Percentiles rank a stretch among this genome's conserved stretches.
Conservation (phyloP, 306 rosid genomes). For the Vigna unguiculata region DNA sequence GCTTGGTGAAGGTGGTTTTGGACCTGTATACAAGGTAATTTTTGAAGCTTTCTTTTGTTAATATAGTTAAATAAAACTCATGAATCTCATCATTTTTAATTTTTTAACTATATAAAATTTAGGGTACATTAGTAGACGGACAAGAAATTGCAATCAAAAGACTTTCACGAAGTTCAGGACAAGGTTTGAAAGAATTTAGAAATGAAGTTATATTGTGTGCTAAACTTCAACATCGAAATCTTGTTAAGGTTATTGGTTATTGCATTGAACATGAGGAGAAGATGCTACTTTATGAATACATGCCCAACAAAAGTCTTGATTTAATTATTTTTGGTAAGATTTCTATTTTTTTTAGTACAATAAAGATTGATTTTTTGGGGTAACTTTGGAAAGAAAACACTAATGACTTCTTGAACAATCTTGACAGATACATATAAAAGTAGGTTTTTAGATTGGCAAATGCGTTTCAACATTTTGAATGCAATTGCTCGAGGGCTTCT, state of each 20-base stretch:
- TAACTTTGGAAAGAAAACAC: background rate
- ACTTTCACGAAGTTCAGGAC: background rate
- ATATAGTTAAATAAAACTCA: background rate
- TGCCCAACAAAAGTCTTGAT: conserved; percentile 15
- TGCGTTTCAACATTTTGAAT: background rate
- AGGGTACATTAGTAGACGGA: background rate
- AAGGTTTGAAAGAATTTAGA: conserved; percentile 11
- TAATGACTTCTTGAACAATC: background rate
- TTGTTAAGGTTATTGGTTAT: background rate
- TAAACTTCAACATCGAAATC: conserved; percentile 1
- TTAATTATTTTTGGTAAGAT: background rate
- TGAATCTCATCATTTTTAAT: background rate
- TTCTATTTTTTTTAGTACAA: background rate
- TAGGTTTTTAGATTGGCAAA: background rate
- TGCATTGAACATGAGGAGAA: background rate
- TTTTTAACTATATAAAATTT: background rate
- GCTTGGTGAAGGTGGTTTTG: conserved; percentile 11
- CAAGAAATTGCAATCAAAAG: conserved; percentile 7
- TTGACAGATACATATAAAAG: background rate
- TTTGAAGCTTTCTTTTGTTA: background rate
- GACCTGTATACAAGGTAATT: background rate
- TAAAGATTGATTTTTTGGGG: background rate
- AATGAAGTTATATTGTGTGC: conserved; percentile 12
- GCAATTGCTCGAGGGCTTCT: conserved; percentile 1
- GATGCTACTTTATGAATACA: conserved; percentile 7